Evolutionary conservation across 2,329 filamentous ascomycete species (phyloP).

Genomic region (Colletotrichum orbiculare): DNA sequence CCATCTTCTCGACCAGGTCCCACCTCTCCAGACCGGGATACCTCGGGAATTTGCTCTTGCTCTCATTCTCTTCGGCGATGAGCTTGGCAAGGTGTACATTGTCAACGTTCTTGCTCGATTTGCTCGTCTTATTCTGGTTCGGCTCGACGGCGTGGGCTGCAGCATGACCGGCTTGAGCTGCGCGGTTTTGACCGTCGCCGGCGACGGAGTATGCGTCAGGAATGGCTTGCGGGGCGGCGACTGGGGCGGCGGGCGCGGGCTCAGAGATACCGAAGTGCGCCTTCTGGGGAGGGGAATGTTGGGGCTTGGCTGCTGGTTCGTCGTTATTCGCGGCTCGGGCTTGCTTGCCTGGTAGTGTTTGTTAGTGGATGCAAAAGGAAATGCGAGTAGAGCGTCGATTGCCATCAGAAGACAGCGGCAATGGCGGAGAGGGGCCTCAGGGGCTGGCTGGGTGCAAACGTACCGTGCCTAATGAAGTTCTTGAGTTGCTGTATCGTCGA

Average conservation of each 20-base stretch:
- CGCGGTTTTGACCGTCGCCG: slow-evolving; percentile 71
- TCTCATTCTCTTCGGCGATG: slow-evolving; percentile 91
- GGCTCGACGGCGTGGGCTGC: slow-evolving; percentile 72
- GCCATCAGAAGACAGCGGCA: neutral
- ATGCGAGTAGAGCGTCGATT: slow-evolving; percentile 1
- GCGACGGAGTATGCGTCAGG: slow-evolving; percentile 72
- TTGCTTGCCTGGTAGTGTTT: slow-evolving; percentile 76
- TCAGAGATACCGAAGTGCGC: slow-evolving; percentile 69
- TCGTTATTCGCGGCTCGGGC: slow-evolving; percentile 74
- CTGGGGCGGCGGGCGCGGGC: slow-evolving; percentile 48
- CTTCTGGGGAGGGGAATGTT: slow-evolving; percentile 57
- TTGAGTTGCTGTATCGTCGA: slow-evolving; percentile 93
- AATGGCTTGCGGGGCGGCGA: slow-evolving; percentile 57
- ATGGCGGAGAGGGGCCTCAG: neutral
- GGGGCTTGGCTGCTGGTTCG: slow-evolving; percentile 63
- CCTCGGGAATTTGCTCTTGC: slow-evolving; percentile 81
- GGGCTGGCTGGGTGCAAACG: slow-evolving; percentile 39
- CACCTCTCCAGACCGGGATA: slow-evolving; percentile 90
- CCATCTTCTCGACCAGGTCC: slow-evolving; percentile 95
- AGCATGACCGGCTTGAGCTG: slow-evolving; percentile 73
- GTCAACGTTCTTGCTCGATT: slow-evolving; percentile 51
- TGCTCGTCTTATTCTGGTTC: slow-evolving; percentile 62
- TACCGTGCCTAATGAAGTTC: slow-evolving; percentile 96
- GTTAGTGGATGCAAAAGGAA: slow-evolving; percentile 12
- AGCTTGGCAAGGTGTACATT: slow-evolving; percentile 84